Conservation (phyloP, 2,329 filamentous ascomycete species). For the Calonectria henricotiae region DNA sequence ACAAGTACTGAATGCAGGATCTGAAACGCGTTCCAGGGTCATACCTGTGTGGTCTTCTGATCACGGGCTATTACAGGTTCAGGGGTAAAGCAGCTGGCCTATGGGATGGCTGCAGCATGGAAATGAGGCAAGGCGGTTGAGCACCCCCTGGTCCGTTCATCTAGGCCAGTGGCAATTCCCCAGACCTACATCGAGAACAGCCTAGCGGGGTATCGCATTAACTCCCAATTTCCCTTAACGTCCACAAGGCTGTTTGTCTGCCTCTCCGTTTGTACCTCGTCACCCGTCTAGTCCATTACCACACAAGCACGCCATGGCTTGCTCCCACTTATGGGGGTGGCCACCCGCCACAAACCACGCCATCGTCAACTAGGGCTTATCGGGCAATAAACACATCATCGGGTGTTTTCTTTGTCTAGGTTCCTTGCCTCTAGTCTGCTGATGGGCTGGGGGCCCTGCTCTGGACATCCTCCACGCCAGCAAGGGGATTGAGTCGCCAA, state of each 20-base stretch:
- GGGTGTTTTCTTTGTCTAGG: slow-evolving; percentile 18
- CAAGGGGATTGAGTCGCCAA: slow-evolving; percentile 29
- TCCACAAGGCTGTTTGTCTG: slow-evolving; percentile 23
- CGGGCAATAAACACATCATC: slow-evolving; percentile 32
- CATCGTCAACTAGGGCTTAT: slow-evolving; percentile 28
- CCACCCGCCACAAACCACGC: slow-evolving; percentile 24
- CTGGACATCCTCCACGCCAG: slow-evolving; percentile 16
- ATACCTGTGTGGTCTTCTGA: slow-evolving; percentile 23
- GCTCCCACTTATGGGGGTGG: slow-evolving; percentile 19
- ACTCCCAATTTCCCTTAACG: slow-evolving; percentile 35
- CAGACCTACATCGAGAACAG: slow-evolving; percentile 39
- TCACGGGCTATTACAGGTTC: slow-evolving; percentile 38
- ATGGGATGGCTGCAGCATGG: slow-evolving; percentile 20
- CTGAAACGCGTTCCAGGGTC: slow-evolving; percentile 37
- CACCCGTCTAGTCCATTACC: slow-evolving; percentile 10
- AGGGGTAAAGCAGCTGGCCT: slow-evolving; percentile 27
- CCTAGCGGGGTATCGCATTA: slow-evolving; percentile 31
- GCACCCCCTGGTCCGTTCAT: slow-evolving; percentile 24
- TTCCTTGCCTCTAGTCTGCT: slow-evolving; percentile 23
- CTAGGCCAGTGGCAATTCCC: slow-evolving; percentile 33
- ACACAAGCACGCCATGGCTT: slow-evolving; percentile 26
- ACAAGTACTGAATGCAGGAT: slow-evolving; percentile 32
- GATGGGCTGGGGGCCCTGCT: slow-evolving; percentile 22
- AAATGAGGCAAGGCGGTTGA: slow-evolving; percentile 22
- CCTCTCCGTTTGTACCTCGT: slow-evolving; percentile 10